Evolutionary conservation across 805 yeast genomes (phyloP), one percentile per base, ranked within the genome.

Genomic region (Ogataea minuta): DNA sequence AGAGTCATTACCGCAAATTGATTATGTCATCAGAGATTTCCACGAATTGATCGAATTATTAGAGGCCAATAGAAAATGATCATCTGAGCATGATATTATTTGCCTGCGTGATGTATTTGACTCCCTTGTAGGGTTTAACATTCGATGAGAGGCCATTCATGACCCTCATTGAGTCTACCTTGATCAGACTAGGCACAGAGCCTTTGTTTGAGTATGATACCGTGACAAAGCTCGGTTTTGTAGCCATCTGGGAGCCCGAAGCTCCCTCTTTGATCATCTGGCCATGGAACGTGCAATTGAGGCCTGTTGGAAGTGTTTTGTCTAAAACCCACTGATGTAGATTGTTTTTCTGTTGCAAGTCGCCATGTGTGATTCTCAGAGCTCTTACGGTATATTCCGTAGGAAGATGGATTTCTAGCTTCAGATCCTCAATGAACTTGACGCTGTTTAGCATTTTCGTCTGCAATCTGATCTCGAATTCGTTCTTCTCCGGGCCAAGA

Each of bases 111-210:
- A 75, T 65, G 56, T 90, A 90, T 56, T 89, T 84, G 14, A 90
- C 96, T 1, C 98, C 98, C 59, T 89, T 90, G 67, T 78, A 90
- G 0, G 96, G 95, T 53, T 80, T 82, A 9, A 77, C 81, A 4
- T 68, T 67, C 3, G 77, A 78, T 5, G 75, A 74, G 40, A 78
- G 51, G 0, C 91, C 89, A 47, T 66, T 67, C 4, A 53, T 16
- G 12, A 87, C 72, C 52, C 77, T 74, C 45, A 89, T 63, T 20
- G 81, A 70, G 9, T 76, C 81, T 2, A 89, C 83, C 50, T 76
- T 77, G 28, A 84, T 63, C 1, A 91, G 89, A 58, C 95, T 84
- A 1, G 93, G 85, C 2, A 86, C 69, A 6, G 74, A 68, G 0
- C 95, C 96, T 46, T 77, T 76, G 48, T 80, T 71, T 9, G 66